A percentile compares a stretch with the other conserved stretches of the same genome.
Evolutionary conservation across 2,329 filamentous ascomycete species (phyloP).

Genomic region (Trichoderma asperellum): DNA sequence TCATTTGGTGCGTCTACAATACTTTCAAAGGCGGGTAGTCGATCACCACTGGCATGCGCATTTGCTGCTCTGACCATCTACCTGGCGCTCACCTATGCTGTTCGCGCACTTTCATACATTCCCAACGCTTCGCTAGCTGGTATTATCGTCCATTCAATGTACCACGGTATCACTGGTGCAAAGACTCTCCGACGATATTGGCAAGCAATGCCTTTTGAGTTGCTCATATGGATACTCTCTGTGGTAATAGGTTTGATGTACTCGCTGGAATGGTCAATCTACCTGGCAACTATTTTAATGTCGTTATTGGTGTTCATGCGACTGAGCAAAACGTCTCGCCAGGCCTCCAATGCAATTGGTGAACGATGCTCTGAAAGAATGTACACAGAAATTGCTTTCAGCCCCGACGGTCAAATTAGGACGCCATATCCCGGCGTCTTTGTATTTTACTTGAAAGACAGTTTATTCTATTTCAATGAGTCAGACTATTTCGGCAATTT

Average conservation of each 20-base stretch:
- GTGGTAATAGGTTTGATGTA: constrained; percentile 62
- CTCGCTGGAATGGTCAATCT: constrained; percentile 56
- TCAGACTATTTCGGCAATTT: too few relatives aligned
- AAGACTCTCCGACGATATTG: constrained; percentile 71
- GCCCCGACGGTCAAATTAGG: constrained; percentile 40
- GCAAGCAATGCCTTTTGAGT: constrained; percentile 73
- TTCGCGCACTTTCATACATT: constrained; percentile 83
- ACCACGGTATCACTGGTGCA: constrained; percentile 69
- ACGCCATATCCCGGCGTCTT: too few relatives aligned
- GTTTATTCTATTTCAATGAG: too few relatives aligned
- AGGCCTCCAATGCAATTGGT: constrained; percentile 49
- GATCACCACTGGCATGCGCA: constrained; percentile 76
- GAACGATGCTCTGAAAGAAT: constrained; percentile 34
- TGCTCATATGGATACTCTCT: constrained; percentile 74
- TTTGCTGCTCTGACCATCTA: constrained; percentile 78
- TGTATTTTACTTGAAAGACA: too few relatives aligned
- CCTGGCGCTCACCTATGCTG: constrained; percentile 76
- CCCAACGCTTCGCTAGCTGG: constrained; percentile 71
- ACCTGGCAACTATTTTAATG: constrained; percentile 51
- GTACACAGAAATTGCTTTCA: constrained; percentile 48
- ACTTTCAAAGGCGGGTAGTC: constrained; percentile 81
- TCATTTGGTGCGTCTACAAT: constrained; percentile 73
- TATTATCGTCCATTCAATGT: constrained; percentile 83
- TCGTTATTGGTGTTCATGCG: constrained; percentile 50
- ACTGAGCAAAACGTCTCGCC: constrained; percentile 51